Percentiles rank a stretch among this genome's conserved stretches.
phyloP scores from a whole-genome alignment of 2,329 filamentous ascomycete species.

The Colletotrichum godetiae region DNA sequence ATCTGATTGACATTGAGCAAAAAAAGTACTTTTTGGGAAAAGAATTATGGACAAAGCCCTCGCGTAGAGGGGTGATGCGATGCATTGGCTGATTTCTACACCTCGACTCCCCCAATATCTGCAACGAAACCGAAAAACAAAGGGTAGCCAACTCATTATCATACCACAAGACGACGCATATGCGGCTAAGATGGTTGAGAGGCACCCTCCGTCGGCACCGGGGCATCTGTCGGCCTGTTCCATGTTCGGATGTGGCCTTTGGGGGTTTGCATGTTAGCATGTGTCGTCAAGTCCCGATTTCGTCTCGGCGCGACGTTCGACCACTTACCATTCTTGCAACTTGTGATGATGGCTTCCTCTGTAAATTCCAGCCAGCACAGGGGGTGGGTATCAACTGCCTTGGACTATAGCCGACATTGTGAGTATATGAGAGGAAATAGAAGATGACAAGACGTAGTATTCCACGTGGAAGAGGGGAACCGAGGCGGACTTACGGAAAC shows the following conservation, averaged over 20 bases:
- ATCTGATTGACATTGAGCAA: not conserved
- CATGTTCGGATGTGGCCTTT: conserved; percentile 79
- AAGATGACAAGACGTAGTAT: too few relatives aligned
- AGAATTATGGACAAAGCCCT: not conserved
- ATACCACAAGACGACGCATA: not conserved
- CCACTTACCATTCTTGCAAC: conserved; percentile 85
- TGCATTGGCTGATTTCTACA: conserved; percentile 7
- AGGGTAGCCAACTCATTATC: not conserved
- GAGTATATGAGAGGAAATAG: not conserved
- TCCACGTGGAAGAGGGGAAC: too few relatives aligned
- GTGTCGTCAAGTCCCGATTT: not conserved
- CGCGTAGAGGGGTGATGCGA: not conserved
- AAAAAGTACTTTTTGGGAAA: not conserved
- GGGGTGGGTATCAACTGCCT: conserved; percentile 86
- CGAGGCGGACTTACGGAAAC: conserved; percentile 76
- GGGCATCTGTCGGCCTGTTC: conserved; percentile 66
- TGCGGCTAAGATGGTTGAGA: conserved; percentile 13
- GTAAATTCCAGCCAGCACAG: conserved; percentile 94
- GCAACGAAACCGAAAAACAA: conserved; percentile 13
- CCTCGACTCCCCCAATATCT: not conserved
- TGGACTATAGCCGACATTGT: conserved; percentile 65
- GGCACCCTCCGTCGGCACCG: conserved; percentile 32
- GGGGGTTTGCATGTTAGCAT: not conserved
- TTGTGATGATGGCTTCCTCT: conserved; percentile 91
- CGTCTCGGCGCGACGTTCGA: conserved; percentile 33